These are phyloP conservation scores for Whalleya microplaca DNA, from an alignment of 2,329 filamentous ascomycete genomes.

Conservation along the genomic window DNA sequence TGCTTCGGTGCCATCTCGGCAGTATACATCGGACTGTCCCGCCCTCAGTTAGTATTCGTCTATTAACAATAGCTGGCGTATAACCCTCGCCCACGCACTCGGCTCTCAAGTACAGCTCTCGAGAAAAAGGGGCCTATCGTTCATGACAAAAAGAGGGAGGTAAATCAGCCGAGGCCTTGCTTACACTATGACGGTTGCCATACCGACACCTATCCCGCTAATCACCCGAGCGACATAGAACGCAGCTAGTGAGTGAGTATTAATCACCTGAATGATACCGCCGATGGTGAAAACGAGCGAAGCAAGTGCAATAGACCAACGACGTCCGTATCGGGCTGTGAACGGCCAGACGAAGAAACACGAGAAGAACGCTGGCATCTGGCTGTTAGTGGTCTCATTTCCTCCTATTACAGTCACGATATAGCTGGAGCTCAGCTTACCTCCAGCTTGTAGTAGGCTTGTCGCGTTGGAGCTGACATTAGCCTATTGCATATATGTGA, in stretches of 20 bases:
- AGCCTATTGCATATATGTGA: too few species aligned
- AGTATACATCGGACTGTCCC: slow-evolving; percentile 50
- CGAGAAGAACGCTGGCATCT: slow-evolving; percentile 48
- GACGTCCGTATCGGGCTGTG: slow-evolving; percentile 45
- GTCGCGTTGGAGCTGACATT: slow-evolving; percentile 45
- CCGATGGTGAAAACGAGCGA: slow-evolving; percentile 50
- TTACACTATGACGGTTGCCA: slow-evolving; percentile 47
- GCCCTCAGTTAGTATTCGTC: too few species aligned
- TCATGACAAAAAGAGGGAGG: too few species aligned
- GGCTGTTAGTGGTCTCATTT: too few species aligned
- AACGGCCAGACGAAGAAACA: slow-evolving; percentile 50
- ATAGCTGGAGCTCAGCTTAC: too few species aligned
- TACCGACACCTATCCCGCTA: slow-evolving; percentile 39
- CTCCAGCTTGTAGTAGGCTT: slow-evolving; percentile 47
- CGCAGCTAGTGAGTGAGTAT: slow-evolving; percentile 41
- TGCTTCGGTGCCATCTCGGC: slow-evolving; percentile 52
- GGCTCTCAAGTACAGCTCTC: too few species aligned
- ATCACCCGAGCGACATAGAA: slow-evolving; percentile 45
- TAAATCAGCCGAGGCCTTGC: too few species aligned
- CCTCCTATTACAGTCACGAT: too few species aligned
- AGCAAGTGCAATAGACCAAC: slow-evolving; percentile 44
- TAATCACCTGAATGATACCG: slow-evolving; percentile 44
- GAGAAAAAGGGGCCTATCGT: too few species aligned
- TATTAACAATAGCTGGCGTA: too few species aligned
- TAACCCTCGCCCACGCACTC: too few species aligned